Conservation (phyloP, 31 red algal species). For the Porphyra umbilicalis region DNA sequence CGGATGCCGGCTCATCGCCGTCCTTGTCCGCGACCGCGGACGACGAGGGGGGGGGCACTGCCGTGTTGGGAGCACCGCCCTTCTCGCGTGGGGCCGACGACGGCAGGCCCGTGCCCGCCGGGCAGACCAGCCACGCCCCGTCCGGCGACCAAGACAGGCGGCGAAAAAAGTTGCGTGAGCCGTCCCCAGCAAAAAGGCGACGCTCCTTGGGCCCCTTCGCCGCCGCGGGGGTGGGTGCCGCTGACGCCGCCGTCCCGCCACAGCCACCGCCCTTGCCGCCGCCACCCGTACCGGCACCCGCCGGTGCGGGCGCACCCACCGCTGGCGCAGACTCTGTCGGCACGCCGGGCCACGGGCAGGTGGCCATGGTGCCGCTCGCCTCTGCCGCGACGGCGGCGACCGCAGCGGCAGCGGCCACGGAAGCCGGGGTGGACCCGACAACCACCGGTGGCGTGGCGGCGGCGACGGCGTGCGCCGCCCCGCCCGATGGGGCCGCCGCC, state of each 20-base stretch:
- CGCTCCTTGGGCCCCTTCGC: background rate
- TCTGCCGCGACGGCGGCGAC: no score
- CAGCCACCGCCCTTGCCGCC: background rate
- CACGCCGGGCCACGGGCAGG: background rate
- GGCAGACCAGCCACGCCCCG: conserved; percentile 59
- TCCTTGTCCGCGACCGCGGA: background rate
- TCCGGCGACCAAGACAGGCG: conserved; percentile 72
- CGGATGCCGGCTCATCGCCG: background rate
- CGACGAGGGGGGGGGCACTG: background rate
- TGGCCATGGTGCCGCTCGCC: background rate
- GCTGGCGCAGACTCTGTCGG: background rate
- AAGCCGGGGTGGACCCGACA: background rate
- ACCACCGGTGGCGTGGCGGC: background rate
- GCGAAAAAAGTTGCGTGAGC: conserved; percentile 49
- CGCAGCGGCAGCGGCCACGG: background rate
- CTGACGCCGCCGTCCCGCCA: background rate
- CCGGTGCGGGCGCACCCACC: background rate
- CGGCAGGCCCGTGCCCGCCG: conserved; percentile 17
- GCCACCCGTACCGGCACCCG: background rate
- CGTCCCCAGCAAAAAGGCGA: conserved; percentile 13
- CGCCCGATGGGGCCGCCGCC: no score
- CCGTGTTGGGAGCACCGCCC: background rate
- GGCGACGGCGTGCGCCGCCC: no score
- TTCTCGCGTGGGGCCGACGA: no score
- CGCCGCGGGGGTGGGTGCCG: background rate